phyloP scores from a whole-genome alignment of 257 asterid species.

The Scutellaria minor region DNA sequence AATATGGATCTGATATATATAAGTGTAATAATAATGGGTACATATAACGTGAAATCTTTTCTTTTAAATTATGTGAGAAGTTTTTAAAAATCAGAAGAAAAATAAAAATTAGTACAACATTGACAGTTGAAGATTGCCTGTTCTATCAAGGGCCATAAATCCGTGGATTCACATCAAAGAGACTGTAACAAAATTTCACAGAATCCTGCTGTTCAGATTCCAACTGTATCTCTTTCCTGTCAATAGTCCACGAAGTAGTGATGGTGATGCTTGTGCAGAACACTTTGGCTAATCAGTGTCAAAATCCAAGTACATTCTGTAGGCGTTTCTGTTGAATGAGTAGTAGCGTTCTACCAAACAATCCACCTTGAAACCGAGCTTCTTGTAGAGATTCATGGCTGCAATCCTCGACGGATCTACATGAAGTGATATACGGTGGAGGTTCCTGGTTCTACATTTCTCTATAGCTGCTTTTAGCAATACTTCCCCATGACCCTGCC shows the following conservation, averaged over 20 bases:
- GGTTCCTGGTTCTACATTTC: constrained; percentile 69
- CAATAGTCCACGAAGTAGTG: neutral
- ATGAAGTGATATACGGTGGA: constrained; percentile 76
- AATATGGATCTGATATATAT: neutral
- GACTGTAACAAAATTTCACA: neutral
- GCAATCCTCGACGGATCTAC: constrained; percentile 80
- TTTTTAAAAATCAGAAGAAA: too few relatives aligned
- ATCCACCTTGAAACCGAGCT: constrained; percentile 78
- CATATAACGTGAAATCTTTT: too few relatives aligned
- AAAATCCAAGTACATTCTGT: constrained; percentile 82
- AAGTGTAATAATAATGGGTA: too few relatives aligned
- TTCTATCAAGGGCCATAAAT: neutral
- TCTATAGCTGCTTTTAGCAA: constrained; percentile 73
- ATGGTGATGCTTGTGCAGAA: neutral
- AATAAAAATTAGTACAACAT: too few relatives aligned
- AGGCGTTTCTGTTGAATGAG: constrained; percentile 75
- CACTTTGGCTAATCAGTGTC: constrained; percentile 38
- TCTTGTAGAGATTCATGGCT: constrained; percentile 79
- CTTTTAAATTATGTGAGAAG: too few relatives aligned
- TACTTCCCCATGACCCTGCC: constrained; percentile 79
- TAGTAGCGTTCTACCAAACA: constrained; percentile 69
- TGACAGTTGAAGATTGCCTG: neutral
- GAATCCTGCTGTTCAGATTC: neutral
- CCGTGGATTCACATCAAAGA: neutral
- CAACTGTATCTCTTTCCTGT: neutral